Conservation (phyloP, 768 basidiomycete genomes). For the Paxillus ammoniavirescens region DNA sequence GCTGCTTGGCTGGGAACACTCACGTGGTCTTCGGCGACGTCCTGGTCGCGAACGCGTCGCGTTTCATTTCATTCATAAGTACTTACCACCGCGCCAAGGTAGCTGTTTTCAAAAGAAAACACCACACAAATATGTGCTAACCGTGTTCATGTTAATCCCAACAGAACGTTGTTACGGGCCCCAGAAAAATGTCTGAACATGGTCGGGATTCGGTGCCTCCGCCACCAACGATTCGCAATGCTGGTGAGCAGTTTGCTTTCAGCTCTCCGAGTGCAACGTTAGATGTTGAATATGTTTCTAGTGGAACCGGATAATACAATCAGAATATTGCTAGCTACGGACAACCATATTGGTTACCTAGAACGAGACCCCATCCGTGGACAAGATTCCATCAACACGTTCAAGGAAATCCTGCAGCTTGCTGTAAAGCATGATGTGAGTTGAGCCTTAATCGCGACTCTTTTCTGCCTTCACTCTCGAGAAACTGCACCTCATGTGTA, state of each 20-base stretch:
- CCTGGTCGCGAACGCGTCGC: constrained; percentile 8
- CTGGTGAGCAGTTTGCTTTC: constrained; percentile 31
- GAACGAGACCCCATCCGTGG: constrained; percentile 94
- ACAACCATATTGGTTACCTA: constrained; percentile 93
- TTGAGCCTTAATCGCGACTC: constrained; percentile 7
- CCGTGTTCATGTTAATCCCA: background rate
- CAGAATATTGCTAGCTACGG: constrained; percentile 86
- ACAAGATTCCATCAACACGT: constrained; percentile 93
- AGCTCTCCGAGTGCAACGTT: background rate
- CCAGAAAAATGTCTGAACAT: constrained; percentile 26
- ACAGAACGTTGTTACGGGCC: background rate
- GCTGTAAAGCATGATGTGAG: constrained; percentile 85
- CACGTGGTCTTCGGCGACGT: constrained; percentile 13
- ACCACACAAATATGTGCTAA: background rate
- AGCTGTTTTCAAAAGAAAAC: no score
- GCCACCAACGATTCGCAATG: constrained; percentile 35
- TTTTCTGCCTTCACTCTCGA: background rate
- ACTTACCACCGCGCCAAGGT: background rate
- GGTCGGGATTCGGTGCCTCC: constrained; percentile 28
- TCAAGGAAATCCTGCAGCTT: constrained; percentile 88
- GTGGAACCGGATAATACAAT: constrained; percentile 67
- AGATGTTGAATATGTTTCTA: background rate
- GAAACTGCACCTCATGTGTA: background rate
- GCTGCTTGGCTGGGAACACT: background rate
- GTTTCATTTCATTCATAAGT: background rate